These are phyloP conservation scores for Acmispon strigosus DNA, from an alignment of 306 rosid species.

Conservation along the genomic window DNA sequence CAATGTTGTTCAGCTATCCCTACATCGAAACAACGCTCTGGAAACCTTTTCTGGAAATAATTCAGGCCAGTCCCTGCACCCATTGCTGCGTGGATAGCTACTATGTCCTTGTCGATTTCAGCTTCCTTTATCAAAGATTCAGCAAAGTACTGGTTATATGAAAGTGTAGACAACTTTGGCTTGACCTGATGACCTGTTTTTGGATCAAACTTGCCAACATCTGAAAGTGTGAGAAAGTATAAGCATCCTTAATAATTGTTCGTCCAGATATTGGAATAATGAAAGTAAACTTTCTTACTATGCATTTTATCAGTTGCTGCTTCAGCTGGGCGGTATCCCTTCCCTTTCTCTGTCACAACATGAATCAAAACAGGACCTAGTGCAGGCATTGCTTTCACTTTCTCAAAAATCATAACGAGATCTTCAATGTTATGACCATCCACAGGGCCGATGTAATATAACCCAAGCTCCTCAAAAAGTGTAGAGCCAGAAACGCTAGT, in stretches of 20 bases:
- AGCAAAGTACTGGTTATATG: constrained; percentile 80
- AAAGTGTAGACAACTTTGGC: constrained; percentile 51
- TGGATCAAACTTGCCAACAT: constrained; percentile 83
- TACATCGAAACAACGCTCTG: constrained; percentile 83
- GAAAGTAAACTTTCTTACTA: constrained; percentile 35
- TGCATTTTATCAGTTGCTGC: constrained; percentile 84
- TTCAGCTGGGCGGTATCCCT: constrained; percentile 92
- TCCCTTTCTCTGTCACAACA: constrained; percentile 84
- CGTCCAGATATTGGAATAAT: background rate
- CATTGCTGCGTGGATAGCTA: constrained; percentile 97
- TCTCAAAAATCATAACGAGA: constrained; percentile 56
- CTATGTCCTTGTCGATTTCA: constrained; percentile 60
- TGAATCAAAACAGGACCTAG: constrained; percentile 92
- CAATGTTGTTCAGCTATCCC: constrained; percentile 97
- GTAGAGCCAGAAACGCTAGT: constrained; percentile 77
- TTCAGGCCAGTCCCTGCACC: constrained; percentile 92
- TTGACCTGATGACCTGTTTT: constrained; percentile 77
- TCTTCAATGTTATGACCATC: constrained; percentile 78
- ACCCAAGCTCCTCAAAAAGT: constrained; percentile 85
- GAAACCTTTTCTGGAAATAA: constrained; percentile 79
- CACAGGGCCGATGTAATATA: constrained; percentile 86
- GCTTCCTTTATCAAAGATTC: constrained; percentile 90
- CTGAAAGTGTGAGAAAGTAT: constrained; percentile 31
- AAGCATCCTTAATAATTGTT: background rate
- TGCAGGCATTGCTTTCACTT: constrained; percentile 70